Evolutionary conservation across 2,329 filamentous ascomycete species (phyloP), one percentile per base, ranked within the genome.

Genomic region (Colletotrichum sp.): DNA sequence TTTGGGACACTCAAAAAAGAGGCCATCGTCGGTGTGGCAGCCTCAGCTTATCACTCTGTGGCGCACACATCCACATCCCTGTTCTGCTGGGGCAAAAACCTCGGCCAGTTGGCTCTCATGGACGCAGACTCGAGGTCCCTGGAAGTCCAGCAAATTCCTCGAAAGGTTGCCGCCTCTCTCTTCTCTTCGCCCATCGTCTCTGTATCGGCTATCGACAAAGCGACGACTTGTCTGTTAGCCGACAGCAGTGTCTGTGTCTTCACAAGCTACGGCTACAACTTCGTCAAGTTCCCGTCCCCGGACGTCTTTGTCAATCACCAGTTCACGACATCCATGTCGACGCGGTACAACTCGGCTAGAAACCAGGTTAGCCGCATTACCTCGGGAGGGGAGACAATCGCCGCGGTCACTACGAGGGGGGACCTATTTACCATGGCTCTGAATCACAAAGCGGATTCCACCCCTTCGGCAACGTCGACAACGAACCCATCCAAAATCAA

Each of bases 41-140:
- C 97, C 8, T 98, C 97, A 3, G 89, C 94, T 0, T 92, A 98
- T 51, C 97, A 99, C 83, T 98, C 97, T 0, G 96, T 97, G 5
- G 95, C 95, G 0, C 94, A 97, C 79, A 98, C 95, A 1, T 88
- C 90, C 2, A 91, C 91, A 1, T 94, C 95, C 2, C 85, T 99
- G 2, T 99, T 94, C 81, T 98, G 95, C 3, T 99, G 98, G 88
- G 97, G 97, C 27, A 97, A 97, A 79, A 99, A 98, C 78, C 92
- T 95, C 78, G 97, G 97, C 3, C 97, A 99, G 82, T 89, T 99
- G 61, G 97, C 95, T 7, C 89, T 99, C 67, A 95, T 98, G 85
- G 97, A 98, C 81, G 96, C 97, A 1, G 96, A 98, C 83, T 97
- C 97, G 31, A 92, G 96, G 59, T 98, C 95, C 1, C 89, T 98